These are phyloP conservation scores for Pseudogymnoascus sp. DNA, from an alignment of 2,329 filamentous ascomycete genomes.

Conservation along the genomic window DNA sequence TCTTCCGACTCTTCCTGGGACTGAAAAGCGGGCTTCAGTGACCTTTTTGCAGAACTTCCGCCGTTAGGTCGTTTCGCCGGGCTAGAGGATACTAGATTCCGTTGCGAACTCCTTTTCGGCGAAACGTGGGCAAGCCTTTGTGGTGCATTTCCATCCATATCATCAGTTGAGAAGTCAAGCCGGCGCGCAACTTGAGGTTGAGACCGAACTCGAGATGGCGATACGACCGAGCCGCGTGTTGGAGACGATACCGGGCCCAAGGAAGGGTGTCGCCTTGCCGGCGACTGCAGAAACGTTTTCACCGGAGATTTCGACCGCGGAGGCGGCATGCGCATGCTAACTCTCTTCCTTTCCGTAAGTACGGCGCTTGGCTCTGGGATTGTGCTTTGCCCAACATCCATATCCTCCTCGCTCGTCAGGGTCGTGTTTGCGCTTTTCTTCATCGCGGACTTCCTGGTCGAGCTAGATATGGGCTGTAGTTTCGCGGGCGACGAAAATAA, in stretches of 20 bases:
- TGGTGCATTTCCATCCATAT: conserved; percentile 15
- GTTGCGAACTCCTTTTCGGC: conserved; percentile 12
- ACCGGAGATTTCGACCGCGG: conserved; percentile 29
- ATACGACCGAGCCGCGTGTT: conserved; percentile 21
- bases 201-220: conserved; percentile 19
- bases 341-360: conserved; percentile 32
- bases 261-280: conserved; percentile 28
- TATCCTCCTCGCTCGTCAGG: conserved; percentile 47
- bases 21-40: background rate
- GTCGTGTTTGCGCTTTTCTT: conserved; percentile 33
- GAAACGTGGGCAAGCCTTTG: background rate
- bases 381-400: conserved; percentile 57
- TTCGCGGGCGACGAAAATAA: conserved; percentile 85
- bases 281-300: conserved; percentile 29
- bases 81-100: conserved; percentile 15
- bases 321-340: conserved; percentile 25
- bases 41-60: background rate
- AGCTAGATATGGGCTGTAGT: conserved; percentile 32
- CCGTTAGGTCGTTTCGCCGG: background rate
- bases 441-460: background rate
- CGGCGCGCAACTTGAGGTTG: conserved; percentile 24
- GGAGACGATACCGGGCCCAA: conserved; percentile 27
- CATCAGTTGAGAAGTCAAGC: conserved; percentile 27
- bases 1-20: background rate
- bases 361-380: conserved; percentile 41